These are phyloP conservation scores for Lepiota venenata DNA, from an alignment of 768 basidiomycete genomes.

Conservation along the genomic window DNA sequence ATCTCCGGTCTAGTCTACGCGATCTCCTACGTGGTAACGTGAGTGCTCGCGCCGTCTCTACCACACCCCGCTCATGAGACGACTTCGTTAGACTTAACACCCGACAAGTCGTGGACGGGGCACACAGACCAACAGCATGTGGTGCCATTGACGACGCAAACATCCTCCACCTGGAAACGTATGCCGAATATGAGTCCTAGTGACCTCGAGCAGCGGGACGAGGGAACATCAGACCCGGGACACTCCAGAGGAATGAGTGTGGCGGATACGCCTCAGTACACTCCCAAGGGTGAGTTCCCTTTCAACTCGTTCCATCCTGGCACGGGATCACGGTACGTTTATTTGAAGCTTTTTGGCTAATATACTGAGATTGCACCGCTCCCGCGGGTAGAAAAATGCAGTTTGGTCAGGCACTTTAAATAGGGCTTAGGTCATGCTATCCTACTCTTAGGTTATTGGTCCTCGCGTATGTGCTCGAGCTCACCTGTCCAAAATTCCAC, in stretches of 20 bases:
- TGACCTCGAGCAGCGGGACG: conserved; percentile 33
- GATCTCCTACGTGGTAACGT: conserved; percentile 64
- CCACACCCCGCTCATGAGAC: conserved; percentile 6
- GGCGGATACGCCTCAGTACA: neutral
- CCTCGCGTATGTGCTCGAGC: too few species aligned
- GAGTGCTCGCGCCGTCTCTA: conserved; percentile 17
- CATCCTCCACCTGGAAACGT: conserved; percentile 46
- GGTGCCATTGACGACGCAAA: conserved; percentile 42
- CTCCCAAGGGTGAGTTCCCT: conserved; percentile 8
- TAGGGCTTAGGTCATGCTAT: too few species aligned
- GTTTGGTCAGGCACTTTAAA: neutral
- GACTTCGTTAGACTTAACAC: conserved; percentile 50
- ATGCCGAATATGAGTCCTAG: conserved; percentile 35
- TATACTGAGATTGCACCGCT: neutral
- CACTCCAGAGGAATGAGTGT: conserved; percentile 9
- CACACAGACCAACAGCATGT: conserved; percentile 44
- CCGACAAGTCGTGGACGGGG: conserved; percentile 48
- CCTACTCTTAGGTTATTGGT: too few species aligned
- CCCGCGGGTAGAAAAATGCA: neutral
- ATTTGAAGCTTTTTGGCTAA: neutral
- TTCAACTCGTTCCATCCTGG: conserved; percentile 11
- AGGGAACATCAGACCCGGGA: conserved; percentile 16
- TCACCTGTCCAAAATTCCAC: too few species aligned
- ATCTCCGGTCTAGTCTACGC: conserved; percentile 45
- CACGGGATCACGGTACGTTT: conserved; percentile 5